Conservation (phyloP, 2,329 filamentous ascomycete species). For the Stylonectria norvegica region DNA sequence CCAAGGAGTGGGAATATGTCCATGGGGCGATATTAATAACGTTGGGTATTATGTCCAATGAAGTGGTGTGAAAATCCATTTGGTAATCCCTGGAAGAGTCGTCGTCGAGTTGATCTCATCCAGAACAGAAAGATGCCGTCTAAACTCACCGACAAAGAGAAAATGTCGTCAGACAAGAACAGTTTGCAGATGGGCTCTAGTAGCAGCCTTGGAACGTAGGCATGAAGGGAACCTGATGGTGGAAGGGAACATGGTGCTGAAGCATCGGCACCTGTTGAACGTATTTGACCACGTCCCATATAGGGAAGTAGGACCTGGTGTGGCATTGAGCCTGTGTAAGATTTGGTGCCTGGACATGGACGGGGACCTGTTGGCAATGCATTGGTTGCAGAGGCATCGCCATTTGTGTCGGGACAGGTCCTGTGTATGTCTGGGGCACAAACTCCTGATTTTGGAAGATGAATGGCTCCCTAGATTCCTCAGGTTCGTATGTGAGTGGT, state of each 20-base stretch:
- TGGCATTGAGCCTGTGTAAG: slow-evolving; percentile 37
- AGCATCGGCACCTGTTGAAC: slow-evolving; percentile 47
- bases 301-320: slow-evolving; percentile 47
- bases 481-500: slow-evolving; percentile 44
- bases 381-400: slow-evolving; percentile 26
- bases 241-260: slow-evolving; percentile 49
- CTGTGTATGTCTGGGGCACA: slow-evolving; percentile 43
- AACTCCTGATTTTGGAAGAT: slow-evolving; percentile 46
- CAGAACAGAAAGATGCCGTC: slow-evolving; percentile 7
- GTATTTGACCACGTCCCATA: slow-evolving; percentile 53
- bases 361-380: slow-evolving; percentile 30
- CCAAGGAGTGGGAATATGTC: slow-evolving; percentile 6
- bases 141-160: slow-evolving; percentile 5
- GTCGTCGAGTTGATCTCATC: slow-evolving; percentile 13
- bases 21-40: slow-evolving; percentile 21
- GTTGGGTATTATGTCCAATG: slow-evolving; percentile 19
- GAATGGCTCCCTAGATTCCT: slow-evolving; percentile 40
- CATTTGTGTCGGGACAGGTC: slow-evolving; percentile 31
- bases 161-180: not conserved
- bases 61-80: slow-evolving; percentile 16
- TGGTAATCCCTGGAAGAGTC: slow-evolving; percentile 7
- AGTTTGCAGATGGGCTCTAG: slow-evolving; percentile 14
- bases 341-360: slow-evolving; percentile 32
- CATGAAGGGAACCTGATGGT: slow-evolving; percentile 51
- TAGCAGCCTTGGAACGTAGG: slow-evolving; percentile 52